Evolutionary conservation across 2,329 filamentous ascomycete species (phyloP), one percentile per base, ranked within the genome.

Genomic region (Aotearoamyces nothofagi): DNA sequence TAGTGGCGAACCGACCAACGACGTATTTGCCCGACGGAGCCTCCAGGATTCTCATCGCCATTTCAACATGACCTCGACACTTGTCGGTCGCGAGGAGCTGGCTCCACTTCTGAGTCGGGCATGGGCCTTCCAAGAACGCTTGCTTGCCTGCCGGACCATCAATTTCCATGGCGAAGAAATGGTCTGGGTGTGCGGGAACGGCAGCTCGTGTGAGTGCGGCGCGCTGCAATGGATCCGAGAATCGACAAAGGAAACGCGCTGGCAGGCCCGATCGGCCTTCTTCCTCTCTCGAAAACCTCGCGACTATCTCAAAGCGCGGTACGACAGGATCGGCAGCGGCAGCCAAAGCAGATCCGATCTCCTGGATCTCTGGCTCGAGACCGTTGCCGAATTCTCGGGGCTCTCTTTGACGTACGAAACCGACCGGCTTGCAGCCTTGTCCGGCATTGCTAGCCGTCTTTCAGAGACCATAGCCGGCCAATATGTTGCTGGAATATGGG

Each of bases 91-190:
- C 7, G 24, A 30, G 24, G 11, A 15, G 6, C 11, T 9, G 3
- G 2, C 8, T 9, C 32, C 29, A 9, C 15, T 39, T 6, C 29
- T 26, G 22, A 15, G 13, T 3, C 29, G 44, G 20, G 44, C 30
- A 4, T 47, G 44, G 44, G 30, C 33, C 3, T 35, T 42, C 14
- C 44, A 46, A 22, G 44, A 46, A 33, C 24, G 39, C 2, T 15
- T 39, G 6, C 31, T 47, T 4, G 29, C 39, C 7, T 28, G 22
- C 15, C 26, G 44, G 11, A 26, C 32, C 11, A 10, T 47, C 3
- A 32, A 43, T 14, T 46, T 40, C 23, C 27, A 32, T 5, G 51
- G 53, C 5, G 53, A 57, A 22, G 38, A 52, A 17, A 9, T 33
- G 10, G 27, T 22, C 5, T 30, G 23, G 24, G 27, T 30, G 11